Evolutionary conservation across 2,329 filamentous ascomycete genomes (phyloP).

Genomic region (Tolypocladium sp.): DNA sequence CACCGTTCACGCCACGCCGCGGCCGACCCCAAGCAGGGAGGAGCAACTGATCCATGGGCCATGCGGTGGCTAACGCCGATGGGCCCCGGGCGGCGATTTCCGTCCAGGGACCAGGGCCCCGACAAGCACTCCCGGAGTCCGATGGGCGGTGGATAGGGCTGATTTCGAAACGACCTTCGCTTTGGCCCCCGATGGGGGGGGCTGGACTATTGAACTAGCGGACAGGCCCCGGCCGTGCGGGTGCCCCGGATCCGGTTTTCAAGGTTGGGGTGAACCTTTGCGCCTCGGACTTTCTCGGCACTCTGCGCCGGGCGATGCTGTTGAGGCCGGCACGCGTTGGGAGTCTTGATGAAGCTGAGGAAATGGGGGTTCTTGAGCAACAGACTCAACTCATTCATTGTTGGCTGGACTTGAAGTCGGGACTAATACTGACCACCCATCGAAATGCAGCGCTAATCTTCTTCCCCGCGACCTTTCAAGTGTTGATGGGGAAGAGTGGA

Average conservation of each 20-base stretch:
- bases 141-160: not conserved
- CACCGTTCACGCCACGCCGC: too few relatives aligned
- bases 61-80: not conserved
- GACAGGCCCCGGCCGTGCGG: not conserved
- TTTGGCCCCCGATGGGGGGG: not conserved
- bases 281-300: not conserved
- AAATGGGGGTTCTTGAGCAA: too few relatives aligned
- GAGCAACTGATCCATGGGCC: too few relatives aligned
- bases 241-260: not conserved
- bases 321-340: not conserved
- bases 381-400: too few relatives aligned
- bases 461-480: too few relatives aligned
- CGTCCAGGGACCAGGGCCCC: not conserved
- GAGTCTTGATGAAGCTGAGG: too few relatives aligned
- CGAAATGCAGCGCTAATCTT: too few relatives aligned
- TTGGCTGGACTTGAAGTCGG: too few relatives aligned
- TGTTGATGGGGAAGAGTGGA: too few relatives aligned
- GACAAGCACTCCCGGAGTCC: not conserved
- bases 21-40: too few relatives aligned
- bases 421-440: too few relatives aligned
- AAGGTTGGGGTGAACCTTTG: not conserved
- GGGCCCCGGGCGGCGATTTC: not conserved
- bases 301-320: not conserved
- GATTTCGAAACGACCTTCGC: not conserved
- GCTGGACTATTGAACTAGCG: not conserved